Evolutionary conservation across 2,329 filamentous ascomycete genomes (phyloP).

Genomic region (Celoporthe dispersa): DNA sequence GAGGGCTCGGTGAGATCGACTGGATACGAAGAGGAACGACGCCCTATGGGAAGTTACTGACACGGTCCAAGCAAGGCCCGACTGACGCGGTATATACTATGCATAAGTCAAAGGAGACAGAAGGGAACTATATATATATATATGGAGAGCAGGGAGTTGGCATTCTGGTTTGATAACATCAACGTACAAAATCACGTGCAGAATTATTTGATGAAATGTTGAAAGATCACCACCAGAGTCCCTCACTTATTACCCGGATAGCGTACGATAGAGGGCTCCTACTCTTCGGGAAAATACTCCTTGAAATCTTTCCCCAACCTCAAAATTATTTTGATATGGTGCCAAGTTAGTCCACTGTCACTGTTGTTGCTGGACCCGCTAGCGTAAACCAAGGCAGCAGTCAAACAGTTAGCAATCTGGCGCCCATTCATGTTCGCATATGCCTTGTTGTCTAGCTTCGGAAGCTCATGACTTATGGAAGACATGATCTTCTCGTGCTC

Average conservation of each 20-base stretch:
- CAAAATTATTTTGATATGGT: not conserved
- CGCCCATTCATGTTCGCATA: not conserved
- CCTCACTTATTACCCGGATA: no score
- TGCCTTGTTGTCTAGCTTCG: not conserved
- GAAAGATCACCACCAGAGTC: not conserved
- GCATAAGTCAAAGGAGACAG: not conserved
- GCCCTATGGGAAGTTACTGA: no score
- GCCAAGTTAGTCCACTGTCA: not conserved
- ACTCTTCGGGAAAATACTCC: not conserved
- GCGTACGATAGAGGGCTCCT: no score
- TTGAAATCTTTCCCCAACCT: not conserved
- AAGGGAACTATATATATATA: not conserved
- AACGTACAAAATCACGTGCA: not conserved
- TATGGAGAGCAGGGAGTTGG: not conserved
- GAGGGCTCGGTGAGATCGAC: not conserved
- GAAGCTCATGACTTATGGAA: not conserved
- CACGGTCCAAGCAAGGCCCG: no score
- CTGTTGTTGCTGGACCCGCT: not conserved
- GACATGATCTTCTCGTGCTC: accelerated
- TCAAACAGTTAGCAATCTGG: not conserved
- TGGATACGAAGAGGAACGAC: not conserved
- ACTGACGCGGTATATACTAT: not conserved
- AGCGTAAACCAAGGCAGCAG: not conserved
- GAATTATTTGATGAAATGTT: not conserved
- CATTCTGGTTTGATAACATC: not conserved